Base-by-base conservation (phyloP, 768 basidiomycete species). In the Suillus subluteus region DNA sequence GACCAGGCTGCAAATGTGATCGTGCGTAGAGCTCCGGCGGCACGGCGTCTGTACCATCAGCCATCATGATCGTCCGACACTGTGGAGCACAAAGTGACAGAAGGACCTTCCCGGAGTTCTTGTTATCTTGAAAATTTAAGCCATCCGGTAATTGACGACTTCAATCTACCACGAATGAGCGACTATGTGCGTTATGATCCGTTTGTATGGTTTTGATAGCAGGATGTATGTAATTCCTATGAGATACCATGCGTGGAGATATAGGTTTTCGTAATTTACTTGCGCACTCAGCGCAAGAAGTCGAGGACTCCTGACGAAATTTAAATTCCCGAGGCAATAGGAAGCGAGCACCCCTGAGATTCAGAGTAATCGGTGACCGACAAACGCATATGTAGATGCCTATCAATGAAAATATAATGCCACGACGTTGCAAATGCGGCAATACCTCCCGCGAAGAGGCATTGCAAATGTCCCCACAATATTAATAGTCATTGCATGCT, bases 241-340 rank as follows among this genome's bases (percentile, higher is more conserved):
- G 15, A 52, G 26, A 30, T 54, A 18, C 15, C 50, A 16, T 26
- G 50, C 50, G 13, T 26, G 23, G 48, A 30, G 50, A 52, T 52
- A 52, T 16, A 54, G 52, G 16, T 16, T 54, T 9, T 32, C 52
- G 52, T 54, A 54, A 54, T 54, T 54, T 7, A 18, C 30, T 30
- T 54, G 52, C 52, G 52, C 30, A 54, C 30, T 54, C 52, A 16
- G 52, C 52, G 52, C 52, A 54, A 54, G 52, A 54, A 54, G 52
- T 30, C 1, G 9, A 54, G 4, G 52, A 30, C 9, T 54, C 16
- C 26, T 52, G 50, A 30, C 52, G 8, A 54, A 30, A 54, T 32
- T 54, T 30, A 30, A 54, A 54, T 54, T 54, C 52, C 52, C 52
- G 52, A 54, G 52, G 52, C 30, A 54, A 54, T 54, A 54, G 30